These are phyloP conservation scores for Podaxis pistillaris DNA, from an alignment of 768 basidiomycete species.

Conservation along the genomic window DNA sequence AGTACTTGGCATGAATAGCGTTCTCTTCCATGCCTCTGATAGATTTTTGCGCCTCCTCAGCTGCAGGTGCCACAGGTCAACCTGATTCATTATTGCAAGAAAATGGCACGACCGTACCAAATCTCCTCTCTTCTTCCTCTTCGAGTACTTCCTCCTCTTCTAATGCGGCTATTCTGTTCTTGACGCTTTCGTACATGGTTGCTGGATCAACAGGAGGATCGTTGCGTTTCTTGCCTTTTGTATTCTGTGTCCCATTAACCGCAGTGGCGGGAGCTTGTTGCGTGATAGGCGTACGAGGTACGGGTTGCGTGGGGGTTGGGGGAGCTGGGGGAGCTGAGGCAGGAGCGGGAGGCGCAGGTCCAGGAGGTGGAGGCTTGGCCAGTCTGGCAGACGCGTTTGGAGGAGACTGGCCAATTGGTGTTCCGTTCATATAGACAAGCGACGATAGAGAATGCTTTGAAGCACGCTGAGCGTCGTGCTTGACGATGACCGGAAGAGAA, in stretches of 20 bases:
- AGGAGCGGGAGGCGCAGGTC: conserved; percentile 62
- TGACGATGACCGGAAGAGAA: neutral
- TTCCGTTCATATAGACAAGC: conserved; percentile 46
- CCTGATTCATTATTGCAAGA: conserved; percentile 17
- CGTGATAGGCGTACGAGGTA: conserved; percentile 14
- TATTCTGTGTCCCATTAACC: conserved; percentile 25
- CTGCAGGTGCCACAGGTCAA: conserved; percentile 36
- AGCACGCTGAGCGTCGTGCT: conserved; percentile 12
- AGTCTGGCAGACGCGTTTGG: conserved; percentile 33
- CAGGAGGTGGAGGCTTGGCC: conserved; percentile 53
- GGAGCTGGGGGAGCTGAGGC: conserved; percentile 55
- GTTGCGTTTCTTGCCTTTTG: conserved; percentile 72
- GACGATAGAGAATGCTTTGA: conserved; percentile 4
- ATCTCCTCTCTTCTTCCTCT: conserved; percentile 82
- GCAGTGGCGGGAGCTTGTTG: conserved; percentile 28
- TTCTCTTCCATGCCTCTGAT: conserved; percentile 83
- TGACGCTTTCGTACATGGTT: conserved; percentile 84
- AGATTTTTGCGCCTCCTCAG: conserved; percentile 85
- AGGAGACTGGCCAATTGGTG: conserved; percentile 30
- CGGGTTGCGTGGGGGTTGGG: conserved; percentile 32
- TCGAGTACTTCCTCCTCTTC: conserved; percentile 86
- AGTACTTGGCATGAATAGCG: conserved; percentile 81
- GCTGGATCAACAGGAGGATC: conserved; percentile 77
- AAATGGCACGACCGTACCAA: conserved; percentile 47
- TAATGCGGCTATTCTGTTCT: conserved; percentile 84